Evolutionary conservation across 441 rosid species (phyloP).

Genomic region (Sinapis alba): DNA sequence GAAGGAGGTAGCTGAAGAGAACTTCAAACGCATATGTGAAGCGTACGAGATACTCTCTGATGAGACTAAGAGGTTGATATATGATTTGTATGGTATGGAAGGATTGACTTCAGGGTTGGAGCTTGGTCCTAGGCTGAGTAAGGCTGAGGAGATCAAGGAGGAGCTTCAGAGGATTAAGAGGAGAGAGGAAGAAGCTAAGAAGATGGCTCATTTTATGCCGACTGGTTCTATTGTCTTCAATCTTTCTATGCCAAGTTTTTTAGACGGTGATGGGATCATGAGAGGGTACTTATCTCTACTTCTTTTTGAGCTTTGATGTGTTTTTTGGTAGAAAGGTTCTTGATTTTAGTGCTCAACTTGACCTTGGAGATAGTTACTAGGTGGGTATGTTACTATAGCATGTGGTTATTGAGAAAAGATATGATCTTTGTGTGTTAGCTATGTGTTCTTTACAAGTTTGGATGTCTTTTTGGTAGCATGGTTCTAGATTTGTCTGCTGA

Average conservation of each 20-base stretch:
- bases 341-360: slow-evolving; percentile 5
- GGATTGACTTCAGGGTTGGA: slow-evolving; percentile 86
- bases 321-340: neutral
- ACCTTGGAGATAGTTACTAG: neutral
- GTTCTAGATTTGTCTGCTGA: slow-evolving; percentile 11
- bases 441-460: neutral
- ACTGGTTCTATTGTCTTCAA: slow-evolving; percentile 69
- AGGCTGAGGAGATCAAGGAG: slow-evolving; percentile 81
- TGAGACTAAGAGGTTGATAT: slow-evolving; percentile 78
- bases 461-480: slow-evolving; percentile 4
- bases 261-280: slow-evolving; percentile 84
- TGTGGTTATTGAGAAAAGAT: neutral
- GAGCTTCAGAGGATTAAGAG: slow-evolving; percentile 72
- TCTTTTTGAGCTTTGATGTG: neutral
- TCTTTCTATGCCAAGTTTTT: slow-evolving; percentile 70
- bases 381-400: neutral
- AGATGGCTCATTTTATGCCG: slow-evolving; percentile 61
- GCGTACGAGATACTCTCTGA: slow-evolving; percentile 88
- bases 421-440: neutral
- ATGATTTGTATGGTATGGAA: slow-evolving; percentile 96
- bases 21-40: slow-evolving; percentile 89
- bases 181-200: slow-evolving; percentile 71
- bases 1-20: slow-evolving; percentile 88
- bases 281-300: slow-evolving; percentile 57
- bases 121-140: slow-evolving; percentile 83